Evolutionary conservation across 805 yeast species (phyloP).

Genomic region (Candida coquimbonensis): DNA sequence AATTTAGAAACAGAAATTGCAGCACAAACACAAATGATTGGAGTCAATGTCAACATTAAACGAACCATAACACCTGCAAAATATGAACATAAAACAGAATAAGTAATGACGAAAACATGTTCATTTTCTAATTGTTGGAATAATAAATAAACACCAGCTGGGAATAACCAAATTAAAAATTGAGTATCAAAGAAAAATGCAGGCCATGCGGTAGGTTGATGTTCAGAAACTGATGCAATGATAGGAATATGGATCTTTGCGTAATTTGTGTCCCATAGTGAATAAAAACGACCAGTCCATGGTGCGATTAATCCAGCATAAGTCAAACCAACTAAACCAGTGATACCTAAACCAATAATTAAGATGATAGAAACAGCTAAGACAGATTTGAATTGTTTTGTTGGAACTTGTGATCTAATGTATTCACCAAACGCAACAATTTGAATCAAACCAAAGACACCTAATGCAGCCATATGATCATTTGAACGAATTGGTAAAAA

Average conservation of each 20-base stretch:
- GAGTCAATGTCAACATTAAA: conserved; percentile 93
- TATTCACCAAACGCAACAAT: conserved; percentile 82
- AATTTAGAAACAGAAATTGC: conserved; percentile 84
- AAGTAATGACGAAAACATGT: conserved; percentile 87
- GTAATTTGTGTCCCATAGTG: conserved; percentile 95
- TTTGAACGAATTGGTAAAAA: conserved; percentile 94
- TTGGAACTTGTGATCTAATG: conserved; percentile 64
- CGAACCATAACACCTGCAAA: conserved; percentile 99
- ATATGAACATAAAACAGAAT: conserved; percentile 89
- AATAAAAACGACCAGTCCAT: conserved; percentile 99
- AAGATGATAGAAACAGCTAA: conserved; percentile 51
- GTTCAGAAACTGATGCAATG: conserved; percentile 97
- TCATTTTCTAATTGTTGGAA: conserved; percentile 88
- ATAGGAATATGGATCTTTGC: conserved; percentile 98
- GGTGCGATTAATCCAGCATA: conserved; percentile 94
- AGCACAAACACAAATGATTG: conserved; percentile 88
- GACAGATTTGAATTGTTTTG: conserved; percentile 65
- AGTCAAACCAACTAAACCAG: conserved; percentile 72
- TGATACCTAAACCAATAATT: conserved; percentile 56
- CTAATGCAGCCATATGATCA: conserved; percentile 97
- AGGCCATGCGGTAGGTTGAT: conserved; percentile 99
- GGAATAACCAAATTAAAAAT: conserved; percentile 95
- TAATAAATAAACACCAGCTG: conserved; percentile 89
- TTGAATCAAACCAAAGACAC: conserved; percentile 93
- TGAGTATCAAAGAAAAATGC: conserved; percentile 92